A percentile compares a stretch with the other conserved stretches of the same genome.
Conservation (phyloP, 495 filamentous ascomycete genomes). For the Pyrenopolyporus hunteri region DNA sequence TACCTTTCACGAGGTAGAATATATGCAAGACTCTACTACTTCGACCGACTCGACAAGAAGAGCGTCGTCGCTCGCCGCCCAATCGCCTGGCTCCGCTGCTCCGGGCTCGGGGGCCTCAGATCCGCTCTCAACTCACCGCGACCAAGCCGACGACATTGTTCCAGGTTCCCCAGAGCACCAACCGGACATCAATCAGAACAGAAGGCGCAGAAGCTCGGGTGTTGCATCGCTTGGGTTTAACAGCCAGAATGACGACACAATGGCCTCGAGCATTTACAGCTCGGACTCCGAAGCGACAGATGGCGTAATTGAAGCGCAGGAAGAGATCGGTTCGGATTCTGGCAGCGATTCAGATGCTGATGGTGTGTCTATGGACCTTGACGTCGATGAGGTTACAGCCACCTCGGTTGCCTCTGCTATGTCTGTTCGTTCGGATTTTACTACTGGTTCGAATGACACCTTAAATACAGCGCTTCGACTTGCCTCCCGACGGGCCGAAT, state of each 20-base stretch:
- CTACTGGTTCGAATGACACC: conserved; percentile 65
- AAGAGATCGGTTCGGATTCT: conserved; percentile 59
- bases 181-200: conserved; percentile 69
- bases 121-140: conserved; percentile 68
- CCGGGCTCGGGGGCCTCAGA: conserved; percentile 59
- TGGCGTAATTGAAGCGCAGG: conserved; percentile 59
- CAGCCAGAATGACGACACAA: conserved; percentile 65
- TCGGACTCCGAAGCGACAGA: conserved; percentile 68
- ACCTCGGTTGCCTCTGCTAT: conserved; percentile 64
- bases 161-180: conserved; percentile 72
- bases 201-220: conserved; percentile 68
- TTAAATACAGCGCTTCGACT: conserved; percentile 79
- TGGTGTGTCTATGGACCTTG: conserved; percentile 76
- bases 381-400: conserved; percentile 71
- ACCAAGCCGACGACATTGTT: conserved; percentile 65
- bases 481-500: conserved; percentile 73
- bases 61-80: conserved; percentile 64
- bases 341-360: conserved; percentile 67
- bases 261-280: conserved; percentile 82
- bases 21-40: conserved; percentile 83
- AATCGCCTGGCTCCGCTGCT: conserved; percentile 50
- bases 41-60: conserved; percentile 79
- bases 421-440: conserved; percentile 58
- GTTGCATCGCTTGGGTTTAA: conserved; percentile 65
- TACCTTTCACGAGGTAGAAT: conserved; percentile 95